Base-by-base conservation (phyloP, 352 stramenopile genomes). In the Aphanomyces invadans region DNA sequence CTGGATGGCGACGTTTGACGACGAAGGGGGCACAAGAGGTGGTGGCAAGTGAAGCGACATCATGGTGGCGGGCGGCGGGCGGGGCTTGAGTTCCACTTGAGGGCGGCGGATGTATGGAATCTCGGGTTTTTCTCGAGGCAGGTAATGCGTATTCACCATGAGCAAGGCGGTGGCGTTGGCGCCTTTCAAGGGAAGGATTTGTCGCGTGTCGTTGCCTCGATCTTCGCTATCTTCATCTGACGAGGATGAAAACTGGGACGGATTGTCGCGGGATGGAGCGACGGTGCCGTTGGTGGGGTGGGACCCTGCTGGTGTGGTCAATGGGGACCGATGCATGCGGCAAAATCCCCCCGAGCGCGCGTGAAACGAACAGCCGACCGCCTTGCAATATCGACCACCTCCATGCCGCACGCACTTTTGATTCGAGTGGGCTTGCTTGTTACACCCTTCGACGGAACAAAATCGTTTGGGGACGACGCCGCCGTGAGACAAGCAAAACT, bases 291-390 rank as follows among this genome's bases (percentile, higher is more conserved):
- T n/a, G n/a, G n/a, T n/a, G n/a, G n/a, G n/a, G n/a, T n/a, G n/a
- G n/a, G n/a, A n/a, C n/a, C n/a, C n/a, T n/a, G n/a, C n/a, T n/a
- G n/a, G n/a, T n/a, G n/a, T n/a, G n/a, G n/a, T n/a, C n/a, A n/a
- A n/a, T n/a, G n/a, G n/a, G 12, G 49, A 57, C 29, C 49, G 49
- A 33, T 91, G 83, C 49, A 80, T 77, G 69, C 88, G 88, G 67
- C 83, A 91, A 1, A 89, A 70, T 1, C 83, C 83, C 0, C 80
- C 80, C 19, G 80, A 81, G 5, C 83, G 79, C 26, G 83, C 79
- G 65, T 91, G 83, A 66, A 89, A 80, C 74, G 87, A 67, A 31
- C 60, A 67, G 2, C 60, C 60, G 9, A 44, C 25, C 23, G 48
- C 60, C 26, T 67, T 67, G 42, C 60, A 67, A 3, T 57, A 49